Evolutionary conservation across 208 protist genomes (phyloP).

Genomic region (Zelonia costaricensis): DNA sequence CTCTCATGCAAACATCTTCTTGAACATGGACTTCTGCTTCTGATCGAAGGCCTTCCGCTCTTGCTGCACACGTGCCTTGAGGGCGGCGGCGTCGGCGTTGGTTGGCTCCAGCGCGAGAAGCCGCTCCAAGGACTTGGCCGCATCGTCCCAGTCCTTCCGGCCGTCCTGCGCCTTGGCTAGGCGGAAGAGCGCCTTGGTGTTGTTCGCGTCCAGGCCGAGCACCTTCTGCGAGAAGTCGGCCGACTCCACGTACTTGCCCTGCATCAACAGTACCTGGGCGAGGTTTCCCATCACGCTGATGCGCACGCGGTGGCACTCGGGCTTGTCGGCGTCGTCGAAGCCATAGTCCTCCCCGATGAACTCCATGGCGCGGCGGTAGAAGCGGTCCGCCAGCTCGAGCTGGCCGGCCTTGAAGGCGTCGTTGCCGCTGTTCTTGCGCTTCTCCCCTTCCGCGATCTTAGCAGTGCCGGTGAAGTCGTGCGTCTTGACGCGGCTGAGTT

Average conservation of each 20-base stretch:
- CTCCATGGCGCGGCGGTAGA: conserved; percentile 86
- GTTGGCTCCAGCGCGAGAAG: conserved; percentile 55
- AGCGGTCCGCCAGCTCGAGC: conserved; percentile 59
- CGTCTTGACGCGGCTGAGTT: conserved; percentile 53
- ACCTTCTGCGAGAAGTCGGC: conserved; percentile 62
- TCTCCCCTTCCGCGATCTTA: conserved; percentile 66
- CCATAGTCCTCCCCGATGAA: conserved; percentile 85
- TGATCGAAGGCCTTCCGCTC: conserved; percentile 66
- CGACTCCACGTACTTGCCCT: conserved; percentile 47
- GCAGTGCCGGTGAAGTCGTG: conserved; percentile 65
- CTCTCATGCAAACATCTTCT: conserved; percentile 83
- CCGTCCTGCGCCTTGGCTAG: conserved; percentile 66
- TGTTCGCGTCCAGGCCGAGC: conserved; percentile 52
- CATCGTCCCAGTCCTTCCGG: conserved; percentile 75
- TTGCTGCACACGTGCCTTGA: conserved; percentile 51
- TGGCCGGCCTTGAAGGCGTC: conserved; percentile 71
- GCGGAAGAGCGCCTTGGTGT: conserved; percentile 81
- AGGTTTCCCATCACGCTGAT: conserved; percentile 72
- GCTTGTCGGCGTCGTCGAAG: conserved; percentile 55
- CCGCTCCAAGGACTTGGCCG: conserved; percentile 38
- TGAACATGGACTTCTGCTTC: conserved; percentile 80
- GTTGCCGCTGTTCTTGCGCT: conserved; percentile 83
- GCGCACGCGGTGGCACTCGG: conserved; percentile 47
- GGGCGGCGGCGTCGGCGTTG: conserved; percentile 61
- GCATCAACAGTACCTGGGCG: conserved; percentile 73